A percentile compares a stretch with the other conserved stretches of the same genome.
Evolutionary conservation across 2,329 filamentous ascomycete species (phyloP).

Genomic region (Emmonsiellopsis sp.): DNA sequence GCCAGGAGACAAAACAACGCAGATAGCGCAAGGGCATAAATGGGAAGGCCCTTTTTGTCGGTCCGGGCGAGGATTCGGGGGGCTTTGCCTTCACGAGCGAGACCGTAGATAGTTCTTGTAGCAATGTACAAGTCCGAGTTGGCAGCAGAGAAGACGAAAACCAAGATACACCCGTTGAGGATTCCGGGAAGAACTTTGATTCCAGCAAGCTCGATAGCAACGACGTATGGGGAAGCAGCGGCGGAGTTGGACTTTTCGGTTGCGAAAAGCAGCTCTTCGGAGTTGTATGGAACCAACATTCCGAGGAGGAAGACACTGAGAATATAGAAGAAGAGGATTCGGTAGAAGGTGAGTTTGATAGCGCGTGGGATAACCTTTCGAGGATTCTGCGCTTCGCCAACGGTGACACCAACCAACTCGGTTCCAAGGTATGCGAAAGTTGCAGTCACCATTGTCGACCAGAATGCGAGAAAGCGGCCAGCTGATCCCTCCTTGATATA

Average conservation of each 20-base stretch:
- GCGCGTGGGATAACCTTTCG: conserved; percentile 46
- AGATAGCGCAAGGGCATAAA: conserved; percentile 33
- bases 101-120: conserved; percentile 69
- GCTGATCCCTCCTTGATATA: conserved; percentile 37
- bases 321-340: conserved; percentile 51
- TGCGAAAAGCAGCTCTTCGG: conserved; percentile 43
- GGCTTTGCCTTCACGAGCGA: conserved; percentile 63
- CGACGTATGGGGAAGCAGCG: conserved; percentile 56
- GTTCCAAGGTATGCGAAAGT: conserved; percentile 29
- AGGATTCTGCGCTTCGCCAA: conserved; percentile 48
- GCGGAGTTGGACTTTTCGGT: conserved; percentile 53
- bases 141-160: conserved; percentile 59
- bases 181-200: conserved; percentile 60
- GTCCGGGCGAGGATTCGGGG: conserved; percentile 64
- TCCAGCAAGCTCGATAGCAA: conserved; percentile 59
- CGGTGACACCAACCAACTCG: conserved; percentile 48
- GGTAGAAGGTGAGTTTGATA: conserved; percentile 45
- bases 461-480: conserved; percentile 55
- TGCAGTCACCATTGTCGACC: conserved; percentile 45
- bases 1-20: conserved; percentile 35
- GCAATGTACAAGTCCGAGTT: conserved; percentile 57
- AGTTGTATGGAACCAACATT: conserved; percentile 57
- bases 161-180: conserved; percentile 68
- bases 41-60: conserved; percentile 45
- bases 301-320: conserved; percentile 49